A percentile compares a stretch with the other conserved stretches of the same genome.
These are phyloP conservation scores for Amanita rimosa DNA, from an alignment of 768 basidiomycete species.

Conservation along the genomic window DNA sequence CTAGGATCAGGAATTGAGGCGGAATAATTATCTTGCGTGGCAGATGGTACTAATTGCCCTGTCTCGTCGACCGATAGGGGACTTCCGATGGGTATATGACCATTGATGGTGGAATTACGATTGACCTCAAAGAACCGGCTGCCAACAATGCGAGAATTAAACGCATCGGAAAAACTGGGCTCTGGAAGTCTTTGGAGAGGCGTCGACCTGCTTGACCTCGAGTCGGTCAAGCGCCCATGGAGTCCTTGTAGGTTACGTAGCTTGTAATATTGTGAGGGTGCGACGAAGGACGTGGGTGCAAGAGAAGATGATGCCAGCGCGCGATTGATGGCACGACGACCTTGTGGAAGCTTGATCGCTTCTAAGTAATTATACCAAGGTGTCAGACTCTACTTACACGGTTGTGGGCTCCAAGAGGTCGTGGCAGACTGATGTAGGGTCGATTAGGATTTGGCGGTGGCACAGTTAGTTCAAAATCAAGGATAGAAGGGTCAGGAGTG, in stretches of 20 bases:
- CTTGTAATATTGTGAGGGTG: slow-evolving; percentile 73
- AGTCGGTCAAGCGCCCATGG: slow-evolving; percentile 44
- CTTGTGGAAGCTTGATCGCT: slow-evolving; percentile 21
- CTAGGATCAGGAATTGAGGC: slow-evolving; percentile 41
- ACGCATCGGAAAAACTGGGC: slow-evolving; percentile 43
- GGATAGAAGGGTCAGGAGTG: slow-evolving; percentile 62
- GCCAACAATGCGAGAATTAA: slow-evolving; percentile 52
- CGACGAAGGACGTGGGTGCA: slow-evolving; percentile 68
- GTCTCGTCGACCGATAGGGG: slow-evolving; percentile 40
- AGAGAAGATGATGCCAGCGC: slow-evolving; percentile 59
- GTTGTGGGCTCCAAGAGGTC: slow-evolving; percentile 34
- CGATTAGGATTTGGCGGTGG: slow-evolving; percentile 29
- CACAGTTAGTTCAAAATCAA: slow-evolving; percentile 39
- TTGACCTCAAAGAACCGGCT: slow-evolving; percentile 67
- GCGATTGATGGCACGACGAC: slow-evolving; percentile 45
- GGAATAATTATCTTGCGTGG: slow-evolving; percentile 14
- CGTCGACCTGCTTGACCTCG: slow-evolving; percentile 17
- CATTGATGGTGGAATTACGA: slow-evolving; percentile 43
- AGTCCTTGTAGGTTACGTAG: slow-evolving; percentile 51
- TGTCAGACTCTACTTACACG: slow-evolving; percentile 14
- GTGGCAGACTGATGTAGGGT: slow-evolving; percentile 60
- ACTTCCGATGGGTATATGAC: slow-evolving; percentile 50
- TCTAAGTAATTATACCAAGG: not conserved
- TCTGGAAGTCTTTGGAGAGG: not conserved
- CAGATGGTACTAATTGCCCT: slow-evolving; percentile 32